Evolutionary conservation across 805 yeast genomes (phyloP).

Genomic region (Candida maesae): DNA sequence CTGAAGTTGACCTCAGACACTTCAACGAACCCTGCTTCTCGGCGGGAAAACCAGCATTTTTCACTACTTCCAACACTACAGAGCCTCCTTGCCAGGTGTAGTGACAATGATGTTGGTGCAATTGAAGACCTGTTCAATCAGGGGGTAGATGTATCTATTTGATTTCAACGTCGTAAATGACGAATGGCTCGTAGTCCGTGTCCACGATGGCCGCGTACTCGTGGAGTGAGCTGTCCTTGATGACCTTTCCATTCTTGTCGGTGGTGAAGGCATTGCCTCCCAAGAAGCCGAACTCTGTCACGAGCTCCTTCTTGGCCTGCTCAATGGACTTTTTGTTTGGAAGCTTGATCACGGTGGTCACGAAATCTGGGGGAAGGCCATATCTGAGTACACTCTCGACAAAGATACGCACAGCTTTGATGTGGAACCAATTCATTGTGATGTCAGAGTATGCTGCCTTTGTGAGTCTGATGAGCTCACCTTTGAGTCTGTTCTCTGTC

Average conservation of each 20-base stretch:
- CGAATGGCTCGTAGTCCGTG: constrained; percentile 95
- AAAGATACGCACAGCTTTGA: constrained; percentile 80
- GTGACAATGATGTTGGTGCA: too few species aligned
- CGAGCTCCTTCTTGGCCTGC: constrained; percentile 65
- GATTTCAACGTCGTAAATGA: constrained; percentile 59
- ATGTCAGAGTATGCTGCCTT: constrained; percentile 89
- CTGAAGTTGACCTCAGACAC: neutral
- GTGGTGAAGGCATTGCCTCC: constrained; percentile 84
- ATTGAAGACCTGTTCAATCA: neutral
- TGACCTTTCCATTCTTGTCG: constrained; percentile 62
- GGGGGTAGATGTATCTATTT: constrained; percentile 21
- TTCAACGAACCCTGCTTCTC: too few species aligned
- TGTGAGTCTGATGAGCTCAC: constrained; percentile 78
- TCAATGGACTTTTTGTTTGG: constrained; percentile 41
- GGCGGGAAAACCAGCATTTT: too few species aligned
- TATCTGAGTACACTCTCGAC: constrained; percentile 94
- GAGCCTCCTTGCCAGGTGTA: too few species aligned
- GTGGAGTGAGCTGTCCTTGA: constrained; percentile 61
- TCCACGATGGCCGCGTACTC: constrained; percentile 93
- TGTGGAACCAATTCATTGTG: constrained; percentile 82
- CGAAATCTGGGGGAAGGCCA: constrained; percentile 93
- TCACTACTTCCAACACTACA: too few species aligned
- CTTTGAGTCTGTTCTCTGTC: constrained; percentile 66
- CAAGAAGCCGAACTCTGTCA: constrained; percentile 77
- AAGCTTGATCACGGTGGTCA: constrained; percentile 43